A percentile compares a stretch with the other conserved stretches of the same genome.
Evolutionary conservation across 2,329 filamentous ascomycete species (phyloP).

Genomic region (Leptographium procerum): DNA sequence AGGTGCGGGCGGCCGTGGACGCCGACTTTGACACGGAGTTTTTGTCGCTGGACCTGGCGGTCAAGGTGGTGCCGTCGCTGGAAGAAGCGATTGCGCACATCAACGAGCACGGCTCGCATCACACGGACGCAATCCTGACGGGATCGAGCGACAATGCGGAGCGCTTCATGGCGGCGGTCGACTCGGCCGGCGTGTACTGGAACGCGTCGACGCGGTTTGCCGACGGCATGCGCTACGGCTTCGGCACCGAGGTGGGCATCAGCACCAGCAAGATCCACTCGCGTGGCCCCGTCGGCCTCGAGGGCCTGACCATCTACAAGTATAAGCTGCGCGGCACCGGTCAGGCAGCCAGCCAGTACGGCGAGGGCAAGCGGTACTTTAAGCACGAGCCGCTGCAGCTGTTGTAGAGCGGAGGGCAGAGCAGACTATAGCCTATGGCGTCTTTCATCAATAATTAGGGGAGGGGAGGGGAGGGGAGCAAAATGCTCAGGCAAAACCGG

Average conservation of each 20-base stretch:
- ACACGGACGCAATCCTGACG: slow-evolving; percentile 88
- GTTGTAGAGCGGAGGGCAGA: slow-evolving; percentile 17
- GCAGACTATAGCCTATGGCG: too few relatives aligned
- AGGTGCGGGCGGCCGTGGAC: slow-evolving; percentile 30
- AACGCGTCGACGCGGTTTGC: slow-evolving; percentile 91
- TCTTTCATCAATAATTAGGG: too few relatives aligned
- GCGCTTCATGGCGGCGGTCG: slow-evolving; percentile 72
- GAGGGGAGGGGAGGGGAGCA: too few relatives aligned
- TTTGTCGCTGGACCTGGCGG: slow-evolving; percentile 68
- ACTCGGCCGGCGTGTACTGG: slow-evolving; percentile 92
- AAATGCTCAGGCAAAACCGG: too few relatives aligned
- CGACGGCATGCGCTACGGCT: slow-evolving; percentile 94
- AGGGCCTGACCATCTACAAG: slow-evolving; percentile 95
- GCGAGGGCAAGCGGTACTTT: slow-evolving; percentile 47
- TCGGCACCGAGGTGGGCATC: slow-evolving; percentile 96
- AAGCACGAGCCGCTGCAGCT: slow-evolving; percentile 45
- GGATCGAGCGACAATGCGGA: slow-evolving; percentile 56
- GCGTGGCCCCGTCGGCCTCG: slow-evolving; percentile 82
- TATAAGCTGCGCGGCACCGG: slow-evolving; percentile 79
- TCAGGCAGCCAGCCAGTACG: slow-evolving; percentile 70
- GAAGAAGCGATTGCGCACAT: slow-evolving; percentile 75
- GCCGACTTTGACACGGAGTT: slow-evolving; percentile 83
- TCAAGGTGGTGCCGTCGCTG: slow-evolving; percentile 63
- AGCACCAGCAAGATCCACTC: slow-evolving; percentile 98
- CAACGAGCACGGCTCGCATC: slow-evolving; percentile 82